Base-by-base conservation (phyloP, 225 moss, liverwort and hornwort species). In the Climacium dendroides region DNA sequence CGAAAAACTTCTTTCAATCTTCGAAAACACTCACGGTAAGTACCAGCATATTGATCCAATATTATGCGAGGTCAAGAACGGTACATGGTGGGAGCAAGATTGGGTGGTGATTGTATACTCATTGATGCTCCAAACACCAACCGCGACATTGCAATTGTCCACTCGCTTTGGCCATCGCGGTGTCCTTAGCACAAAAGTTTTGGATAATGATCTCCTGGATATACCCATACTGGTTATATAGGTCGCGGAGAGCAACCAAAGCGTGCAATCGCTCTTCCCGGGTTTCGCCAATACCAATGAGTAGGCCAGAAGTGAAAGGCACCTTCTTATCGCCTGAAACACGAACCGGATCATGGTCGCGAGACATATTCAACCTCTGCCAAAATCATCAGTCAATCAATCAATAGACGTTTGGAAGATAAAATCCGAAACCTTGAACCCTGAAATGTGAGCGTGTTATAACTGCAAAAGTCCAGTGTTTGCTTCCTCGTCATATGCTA, bases 201-300 rank as follows among this genome's bases (percentile, higher is more conserved):
- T 97, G 97, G 52, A 97, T 96, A 62, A 97, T 96, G 24, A 97
- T 89, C 88, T 97, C 96, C 86, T 97, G 97, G 89, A 97, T 94
- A 88, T 96, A 95, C 85, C 95, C 95, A 90, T 94, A 90, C 89
- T 87, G 90, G 66, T 83, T 88, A 76, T 94, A 92, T 30, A 97
- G 90, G 78, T 95, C 91, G 39, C 94, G 96, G 63, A 97, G 91
- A 50, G 90, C 90, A 45, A 97, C 82, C 85, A 97, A 85, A 91
- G 93, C 91, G 28, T 93, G 89, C 89, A 95, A 82, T 84, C 96
- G 94, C 37, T 97, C 96, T 78, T 92, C 94, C 85, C 94, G 87
- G 37, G 93, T 94, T 94, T 97, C 97, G 50, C 97, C 97, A 73
- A 96, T 96, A 73, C 97, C 97, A 79, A 97, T 94, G 45, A 97